A percentile compares a stretch with the other conserved stretches of the same genome.
phyloP scores from a whole-genome alignment of 306 rosid genomes.

The Prunus armeniaca region DNA sequence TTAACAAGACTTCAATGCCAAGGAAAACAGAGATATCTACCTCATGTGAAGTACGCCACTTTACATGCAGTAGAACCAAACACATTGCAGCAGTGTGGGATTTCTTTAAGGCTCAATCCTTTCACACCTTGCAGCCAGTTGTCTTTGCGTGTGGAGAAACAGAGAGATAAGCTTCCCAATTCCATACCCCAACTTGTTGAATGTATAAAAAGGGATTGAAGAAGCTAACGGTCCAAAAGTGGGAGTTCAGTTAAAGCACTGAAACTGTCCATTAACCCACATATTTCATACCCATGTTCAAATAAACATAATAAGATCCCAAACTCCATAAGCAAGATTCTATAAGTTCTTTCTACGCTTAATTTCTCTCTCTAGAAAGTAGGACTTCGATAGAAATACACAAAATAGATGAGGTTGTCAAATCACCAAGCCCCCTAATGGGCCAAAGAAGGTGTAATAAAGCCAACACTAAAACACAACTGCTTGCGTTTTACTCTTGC shows the following conservation, averaged over 20 bases:
- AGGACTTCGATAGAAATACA: constrained; percentile 48
- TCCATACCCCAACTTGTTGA: constrained; percentile 47
- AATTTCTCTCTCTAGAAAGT: constrained; percentile 37
- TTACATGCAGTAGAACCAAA: constrained; percentile 37
- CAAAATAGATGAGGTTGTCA: constrained; percentile 40
- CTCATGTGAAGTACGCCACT: constrained; percentile 61
- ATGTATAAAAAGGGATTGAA: constrained; percentile 34
- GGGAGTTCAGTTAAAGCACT: constrained; percentile 24
- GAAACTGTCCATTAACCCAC: constrained; percentile 51
- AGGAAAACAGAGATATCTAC: constrained; percentile 51
- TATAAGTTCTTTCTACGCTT: constrained; percentile 40
- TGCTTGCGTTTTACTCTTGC: constrained; percentile 55
- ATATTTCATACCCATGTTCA: constrained; percentile 49
- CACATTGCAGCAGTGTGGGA: constrained; percentile 47
- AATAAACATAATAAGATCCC: constrained; percentile 48
- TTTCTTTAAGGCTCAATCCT: constrained; percentile 49
- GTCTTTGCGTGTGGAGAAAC: constrained; percentile 45
- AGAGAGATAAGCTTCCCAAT: constrained; percentile 40
- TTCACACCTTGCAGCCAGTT: constrained; percentile 59
- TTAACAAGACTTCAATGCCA: constrained; percentile 7
- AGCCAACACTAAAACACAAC: constrained; percentile 38
- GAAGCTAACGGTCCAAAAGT: constrained; percentile 23
- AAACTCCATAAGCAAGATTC: constrained; percentile 53
- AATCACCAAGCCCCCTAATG: constrained; percentile 40
- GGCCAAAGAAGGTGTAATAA: constrained; percentile 42